Conservation (phyloP, 768 basidiomycete species). For the Scleroderma citrinum region DNA sequence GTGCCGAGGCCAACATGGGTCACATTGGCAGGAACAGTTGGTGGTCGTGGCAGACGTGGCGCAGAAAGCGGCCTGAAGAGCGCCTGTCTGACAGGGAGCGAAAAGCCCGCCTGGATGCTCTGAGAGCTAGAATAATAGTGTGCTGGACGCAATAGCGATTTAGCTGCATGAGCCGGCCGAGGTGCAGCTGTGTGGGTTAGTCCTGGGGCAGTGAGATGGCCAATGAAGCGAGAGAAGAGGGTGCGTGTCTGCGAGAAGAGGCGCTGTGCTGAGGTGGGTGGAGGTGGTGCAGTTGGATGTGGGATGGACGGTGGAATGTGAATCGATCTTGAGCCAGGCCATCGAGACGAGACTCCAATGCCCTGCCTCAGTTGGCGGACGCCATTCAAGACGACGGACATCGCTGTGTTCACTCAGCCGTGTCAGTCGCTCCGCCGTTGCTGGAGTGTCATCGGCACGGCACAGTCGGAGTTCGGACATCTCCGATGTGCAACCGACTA, state of each 20-base stretch:
- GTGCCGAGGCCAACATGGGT: conserved; percentile 71
- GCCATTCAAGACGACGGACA: conserved; percentile 23
- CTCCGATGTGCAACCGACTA: too few species aligned
- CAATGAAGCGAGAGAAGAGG: conserved; percentile 50
- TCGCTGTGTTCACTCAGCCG: too few species aligned
- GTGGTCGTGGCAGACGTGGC: conserved; percentile 55
- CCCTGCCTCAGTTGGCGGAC: conserved; percentile 22
- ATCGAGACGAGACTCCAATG: conserved; percentile 7
- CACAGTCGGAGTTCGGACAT: too few species aligned
- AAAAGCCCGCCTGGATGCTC: conserved; percentile 50
- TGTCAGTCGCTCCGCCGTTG: too few species aligned
- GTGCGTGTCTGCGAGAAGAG: conserved; percentile 49
- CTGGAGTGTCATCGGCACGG: too few species aligned
- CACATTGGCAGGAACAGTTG: conserved; percentile 42
- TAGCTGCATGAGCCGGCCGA: conserved; percentile 1
- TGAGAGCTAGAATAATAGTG: conserved; percentile 20
- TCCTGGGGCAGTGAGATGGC: conserved; percentile 55
- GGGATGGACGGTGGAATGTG: conserved; percentile 40
- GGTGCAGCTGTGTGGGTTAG: conserved; percentile 27
- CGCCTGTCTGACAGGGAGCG: conserved; percentile 47
- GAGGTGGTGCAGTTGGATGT: conserved; percentile 25
- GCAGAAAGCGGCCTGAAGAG: conserved; percentile 41
- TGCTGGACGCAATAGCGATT: conserved; percentile 8
- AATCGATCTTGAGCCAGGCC: conserved; percentile 32
- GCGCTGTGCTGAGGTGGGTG: conserved; percentile 34